Base-by-base conservation (phyloP, 306 rosid species). In the Prunus davidiana region DNA sequence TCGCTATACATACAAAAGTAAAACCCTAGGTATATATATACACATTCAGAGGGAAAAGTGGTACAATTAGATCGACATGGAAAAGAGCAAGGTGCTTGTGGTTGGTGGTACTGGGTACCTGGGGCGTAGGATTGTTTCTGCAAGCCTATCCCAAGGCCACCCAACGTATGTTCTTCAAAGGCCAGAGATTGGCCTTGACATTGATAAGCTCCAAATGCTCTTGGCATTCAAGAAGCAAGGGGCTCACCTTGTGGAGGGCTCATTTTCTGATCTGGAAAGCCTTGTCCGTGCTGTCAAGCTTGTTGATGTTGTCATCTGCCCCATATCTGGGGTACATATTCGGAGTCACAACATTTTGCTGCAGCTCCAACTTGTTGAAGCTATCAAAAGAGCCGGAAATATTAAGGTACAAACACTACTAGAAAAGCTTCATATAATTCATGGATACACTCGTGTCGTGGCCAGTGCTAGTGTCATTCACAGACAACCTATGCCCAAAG, bases 371-470 rank as follows among this genome's bases (percentile, higher is more conserved):
- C 56, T 79, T 9, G 66, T 79, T 3, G 66, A 72, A 3, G 78
- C 78, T n/a, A 72, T 72, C 50, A 79, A 79, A 79, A 51, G 72
- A 64, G 78, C 82, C 16, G 82, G 78, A 64, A 79, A 72, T 79
- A n/a, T 79, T 32, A 79, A 79, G 73, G 82, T 20, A 79, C 54
- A 22, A 8, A 47, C 0, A 12, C 28, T 27, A 27, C 0, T 27
- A 2, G 28, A n/a, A n/a, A n/a, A n/a, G n/a, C n/a, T n/a, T n/a
- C n/a, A n/a, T n/a, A n/a, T n/a, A n/a, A n/a, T n/a, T n/a, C n/a
- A n/a, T n/a, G n/a, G n/a, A n/a, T n/a, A n/a, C n/a, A n/a, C n/a
- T n/a, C n/a, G n/a, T n/a, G n/a, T n/a, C n/a, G n/a, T n/a, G n/a
- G n/a, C n/a, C n/a, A n/a, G n/a, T n/a, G n/a, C n/a, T n/a, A n/a